These are phyloP conservation scores for Trichoderma sp. DNA, from an alignment of 2,329 filamentous ascomycete species.

Conservation along the genomic window DNA sequence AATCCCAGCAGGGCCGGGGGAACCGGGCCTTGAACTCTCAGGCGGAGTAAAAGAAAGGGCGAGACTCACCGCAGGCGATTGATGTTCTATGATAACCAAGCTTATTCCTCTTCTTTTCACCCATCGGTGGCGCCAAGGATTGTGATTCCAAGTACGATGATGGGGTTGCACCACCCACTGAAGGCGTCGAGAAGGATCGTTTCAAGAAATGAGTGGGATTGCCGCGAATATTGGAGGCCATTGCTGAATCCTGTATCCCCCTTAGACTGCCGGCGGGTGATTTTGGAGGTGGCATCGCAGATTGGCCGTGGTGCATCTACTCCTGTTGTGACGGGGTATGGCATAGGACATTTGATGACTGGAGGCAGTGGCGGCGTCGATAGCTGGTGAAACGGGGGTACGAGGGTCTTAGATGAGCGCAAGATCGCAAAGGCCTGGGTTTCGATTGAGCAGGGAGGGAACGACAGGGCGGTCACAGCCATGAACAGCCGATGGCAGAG, in stretches of 20 bases:
- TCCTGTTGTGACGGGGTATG: slow-evolving; percentile 41
- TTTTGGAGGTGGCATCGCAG: slow-evolving; percentile 36
- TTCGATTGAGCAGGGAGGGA: slow-evolving; percentile 36
- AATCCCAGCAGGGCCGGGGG: background rate
- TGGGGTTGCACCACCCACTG: slow-evolving; percentile 17
- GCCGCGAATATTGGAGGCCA: slow-evolving; percentile 39
- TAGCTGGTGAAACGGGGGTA: background rate
- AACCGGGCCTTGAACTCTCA: background rate
- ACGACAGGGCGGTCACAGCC: slow-evolving; percentile 35
- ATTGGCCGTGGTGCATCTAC: slow-evolving; percentile 44
- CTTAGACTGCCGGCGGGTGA: slow-evolving; percentile 32
- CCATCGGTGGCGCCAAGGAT: slow-evolving; percentile 36
- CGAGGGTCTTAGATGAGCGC: slow-evolving; percentile 26
- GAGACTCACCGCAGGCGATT: slow-evolving; percentile 85
- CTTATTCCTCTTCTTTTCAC: slow-evolving; percentile 74
- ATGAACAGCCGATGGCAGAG: slow-evolving; percentile 31
- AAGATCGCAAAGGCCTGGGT: slow-evolving; percentile 35
- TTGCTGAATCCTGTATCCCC: slow-evolving; percentile 36
- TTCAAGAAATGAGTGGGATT: slow-evolving; percentile 43
- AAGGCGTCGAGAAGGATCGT: slow-evolving; percentile 50
- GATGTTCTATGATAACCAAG: slow-evolving; percentile 94
- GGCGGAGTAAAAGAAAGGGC: background rate
- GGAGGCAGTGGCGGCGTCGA: slow-evolving; percentile 40
- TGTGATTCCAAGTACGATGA: slow-evolving; percentile 21
- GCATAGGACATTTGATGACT: slow-evolving; percentile 49